These are phyloP conservation scores for Coemansia sp. DNA, from an alignment of 192 early-diverging fungal species.

Conservation along the genomic window DNA sequence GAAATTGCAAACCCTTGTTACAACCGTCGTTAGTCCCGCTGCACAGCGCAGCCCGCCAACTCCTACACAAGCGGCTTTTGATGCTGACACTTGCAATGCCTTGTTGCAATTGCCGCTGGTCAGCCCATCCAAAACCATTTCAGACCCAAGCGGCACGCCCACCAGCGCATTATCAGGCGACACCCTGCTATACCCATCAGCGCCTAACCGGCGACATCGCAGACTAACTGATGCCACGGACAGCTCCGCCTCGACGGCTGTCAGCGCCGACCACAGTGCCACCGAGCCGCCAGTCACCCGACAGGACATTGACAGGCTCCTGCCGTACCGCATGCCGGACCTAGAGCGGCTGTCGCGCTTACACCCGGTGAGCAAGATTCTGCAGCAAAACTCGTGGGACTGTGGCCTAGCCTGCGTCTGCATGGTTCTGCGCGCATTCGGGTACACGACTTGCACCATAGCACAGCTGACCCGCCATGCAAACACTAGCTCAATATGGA, in stretches of 20 bases:
- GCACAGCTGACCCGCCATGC: conserved; percentile 61
- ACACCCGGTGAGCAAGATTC: conserved; percentile 53
- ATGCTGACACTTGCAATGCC: neutral
- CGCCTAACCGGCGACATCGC: neutral
- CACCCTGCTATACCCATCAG: conserved; percentile 9
- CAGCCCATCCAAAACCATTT: neutral
- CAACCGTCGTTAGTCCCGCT: conserved; percentile 14
- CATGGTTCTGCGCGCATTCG: conserved; percentile 73
- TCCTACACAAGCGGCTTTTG: conserved; percentile 1
- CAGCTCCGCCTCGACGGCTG: conserved; percentile 4
- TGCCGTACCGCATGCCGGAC: conserved; percentile 33
- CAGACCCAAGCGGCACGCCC: neutral
- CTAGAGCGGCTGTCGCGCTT: conserved; percentile 46
- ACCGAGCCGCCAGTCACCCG: neutral
- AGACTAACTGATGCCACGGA: conserved; percentile 9
- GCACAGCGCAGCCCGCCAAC: conserved; percentile 9
- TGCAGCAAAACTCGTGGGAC: conserved; percentile 70
- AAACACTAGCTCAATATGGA: conserved; percentile 75
- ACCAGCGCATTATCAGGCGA: conserved; percentile 7
- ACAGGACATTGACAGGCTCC: conserved; percentile 39
- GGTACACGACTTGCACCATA: conserved; percentile 58
- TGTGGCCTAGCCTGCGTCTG: conserved; percentile 85
- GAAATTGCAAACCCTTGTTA: conserved; percentile 35
- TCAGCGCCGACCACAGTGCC: conserved; percentile 6
- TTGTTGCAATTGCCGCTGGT: neutral